phyloP scores from a whole-genome alignment of 257 asterid species.

The Osmanthus fragrans region DNA sequence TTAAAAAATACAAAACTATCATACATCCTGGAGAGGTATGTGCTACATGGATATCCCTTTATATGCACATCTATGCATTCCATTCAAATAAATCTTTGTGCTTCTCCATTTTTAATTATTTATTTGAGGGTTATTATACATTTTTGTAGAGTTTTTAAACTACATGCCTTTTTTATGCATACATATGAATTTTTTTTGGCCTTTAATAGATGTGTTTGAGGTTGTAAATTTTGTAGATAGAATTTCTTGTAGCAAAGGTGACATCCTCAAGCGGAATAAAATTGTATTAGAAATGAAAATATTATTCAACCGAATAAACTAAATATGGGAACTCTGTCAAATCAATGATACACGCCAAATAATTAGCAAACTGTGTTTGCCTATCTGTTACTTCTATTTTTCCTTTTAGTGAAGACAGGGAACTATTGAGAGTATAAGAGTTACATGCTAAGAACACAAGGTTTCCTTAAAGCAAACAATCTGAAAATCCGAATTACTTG shows the following conservation, averaged over 20 bases:
- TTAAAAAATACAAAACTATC: conserved; percentile 86
- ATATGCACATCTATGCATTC: not conserved
- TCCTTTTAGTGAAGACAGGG: not conserved
- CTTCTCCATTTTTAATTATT: too few species aligned
- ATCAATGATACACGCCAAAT: not conserved
- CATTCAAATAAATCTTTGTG: not conserved
- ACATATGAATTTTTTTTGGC: not conserved
- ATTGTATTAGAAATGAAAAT: not conserved
- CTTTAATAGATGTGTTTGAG: not conserved
- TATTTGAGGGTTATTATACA: not conserved
- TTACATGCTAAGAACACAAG: not conserved
- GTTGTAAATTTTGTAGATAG: not conserved
- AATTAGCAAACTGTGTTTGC: not conserved
- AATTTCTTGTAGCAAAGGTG: not conserved
- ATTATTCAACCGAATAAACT: too few species aligned
- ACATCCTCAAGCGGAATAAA: not conserved
- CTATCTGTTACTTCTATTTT: not conserved
- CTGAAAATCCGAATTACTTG: not conserved
- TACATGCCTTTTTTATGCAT: not conserved
- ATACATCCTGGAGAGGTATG: conserved; percentile 99
- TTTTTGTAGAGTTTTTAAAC: too few species aligned
- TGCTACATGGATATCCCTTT: not conserved
- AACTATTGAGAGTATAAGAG: not conserved
- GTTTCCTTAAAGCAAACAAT: not conserved
- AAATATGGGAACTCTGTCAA: not conserved